Evolutionary conservation across 176 grass and related monocot species (phyloP).

Genomic region (Aegilops speltoides): DNA sequence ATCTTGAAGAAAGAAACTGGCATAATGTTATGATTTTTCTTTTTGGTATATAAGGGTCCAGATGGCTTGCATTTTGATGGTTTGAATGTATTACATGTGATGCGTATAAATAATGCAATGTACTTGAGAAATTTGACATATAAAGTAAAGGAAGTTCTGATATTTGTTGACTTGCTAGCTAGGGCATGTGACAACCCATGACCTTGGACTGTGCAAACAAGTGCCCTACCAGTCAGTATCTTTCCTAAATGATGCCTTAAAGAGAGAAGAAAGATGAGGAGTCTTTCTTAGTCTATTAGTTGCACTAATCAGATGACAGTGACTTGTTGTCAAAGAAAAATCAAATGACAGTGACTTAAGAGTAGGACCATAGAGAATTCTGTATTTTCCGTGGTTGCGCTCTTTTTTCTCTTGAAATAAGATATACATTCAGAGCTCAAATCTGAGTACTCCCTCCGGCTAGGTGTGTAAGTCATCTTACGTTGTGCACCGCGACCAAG

Average conservation of each 20-base stretch:
- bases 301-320: slow-evolving; percentile 19
- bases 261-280: background rate
- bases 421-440: background rate
- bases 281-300: slow-evolving; percentile 24
- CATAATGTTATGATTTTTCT: background rate
- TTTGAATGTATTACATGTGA: background rate
- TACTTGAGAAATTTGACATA: background rate
- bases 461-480: too few relatives aligned
- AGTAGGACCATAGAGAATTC: slow-evolving; percentile 1
- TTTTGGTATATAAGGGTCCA: background rate
- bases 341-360: slow-evolving; percentile 28
- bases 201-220: slow-evolving; percentile 10
- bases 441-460: background rate
- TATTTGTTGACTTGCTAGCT: slow-evolving; percentile 22
- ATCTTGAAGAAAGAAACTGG: background rate
- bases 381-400: background rate
- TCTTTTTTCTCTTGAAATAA: slow-evolving; percentile 14
- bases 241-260: slow-evolving; percentile 24
- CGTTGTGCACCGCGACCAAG: too few relatives aligned
- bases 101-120: background rate
- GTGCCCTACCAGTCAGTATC: background rate
- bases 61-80: background rate
- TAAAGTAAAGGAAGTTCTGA: background rate
- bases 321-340: slow-evolving; percentile 13
- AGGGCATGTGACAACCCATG: slow-evolving; percentile 11